These are phyloP conservation scores for Gigaspora rosea DNA, from an alignment of 192 early-diverging fungal species.

Conservation along the genomic window DNA sequence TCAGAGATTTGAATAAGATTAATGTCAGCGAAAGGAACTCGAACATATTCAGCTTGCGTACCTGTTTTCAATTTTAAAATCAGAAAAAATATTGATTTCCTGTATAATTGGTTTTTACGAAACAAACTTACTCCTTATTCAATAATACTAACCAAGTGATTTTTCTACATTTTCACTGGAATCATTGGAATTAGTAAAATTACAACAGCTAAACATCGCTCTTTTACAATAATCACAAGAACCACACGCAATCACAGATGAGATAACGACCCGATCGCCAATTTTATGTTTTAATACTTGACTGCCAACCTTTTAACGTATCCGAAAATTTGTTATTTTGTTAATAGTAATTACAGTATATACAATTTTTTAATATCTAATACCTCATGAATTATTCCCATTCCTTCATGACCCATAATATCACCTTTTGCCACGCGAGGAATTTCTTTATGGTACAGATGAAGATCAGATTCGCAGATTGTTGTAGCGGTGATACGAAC, in stretches of 20 bases:
- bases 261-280: conserved; percentile 39
- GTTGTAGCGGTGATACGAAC: conserved; percentile 6
- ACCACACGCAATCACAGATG: conserved; percentile 54
- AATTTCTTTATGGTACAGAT: conserved; percentile 52
- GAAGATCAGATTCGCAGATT: conserved; percentile 58
- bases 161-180: conserved; percentile 49
- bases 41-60: conserved; percentile 52
- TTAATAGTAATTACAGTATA: not conserved
- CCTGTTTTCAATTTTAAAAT: not conserved
- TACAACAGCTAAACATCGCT: conserved; percentile 48
- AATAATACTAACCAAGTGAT: conserved; percentile 40
- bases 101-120: no score
- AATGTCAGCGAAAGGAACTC: conserved; percentile 55
- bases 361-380: not conserved
- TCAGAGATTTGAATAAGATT: conserved; percentile 52
- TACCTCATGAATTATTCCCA: conserved; percentile 47
- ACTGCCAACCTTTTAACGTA: no score
- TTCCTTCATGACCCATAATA: conserved; percentile 55
- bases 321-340: no score
- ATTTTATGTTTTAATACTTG: conserved; percentile 9
- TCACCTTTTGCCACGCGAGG: conserved; percentile 46
- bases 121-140: no score
- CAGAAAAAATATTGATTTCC: no score
- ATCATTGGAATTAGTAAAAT: conserved; percentile 47
- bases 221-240: conserved; percentile 53